Evolutionary conservation across 306 rosid species (phyloP), one percentile per base, ranked within the genome.

Genomic region (Vigna radiata): DNA sequence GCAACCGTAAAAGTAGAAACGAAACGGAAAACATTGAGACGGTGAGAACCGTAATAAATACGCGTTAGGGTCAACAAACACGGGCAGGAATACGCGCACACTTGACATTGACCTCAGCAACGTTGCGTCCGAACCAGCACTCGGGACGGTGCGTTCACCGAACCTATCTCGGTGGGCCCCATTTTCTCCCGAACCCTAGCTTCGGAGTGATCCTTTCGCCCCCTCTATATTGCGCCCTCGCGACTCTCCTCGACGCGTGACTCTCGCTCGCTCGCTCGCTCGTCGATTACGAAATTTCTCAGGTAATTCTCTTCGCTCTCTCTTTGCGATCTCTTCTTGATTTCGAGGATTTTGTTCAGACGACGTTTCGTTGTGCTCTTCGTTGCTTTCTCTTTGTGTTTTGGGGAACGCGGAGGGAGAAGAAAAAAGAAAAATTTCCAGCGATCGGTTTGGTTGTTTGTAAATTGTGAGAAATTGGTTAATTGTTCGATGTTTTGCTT

Each of bases 111-210:
- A 81, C 81, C 68, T 48, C 64, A 36, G 59, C 73, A 70, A 74
- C 62, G 78, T 77, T 77, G 85, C 82, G 85, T 47, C 86, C 85
- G 85, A 83, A 83, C 84, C 87, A 72, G 79, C 76, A 23, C 60
- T 46, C 82, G 5, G 64, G 76, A 82, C 79, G 85, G 85, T 70
- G 85, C 33, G 27, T 70, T 70, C 17, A 29, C 59, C 69, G 2
- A 61, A 81, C 74, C 85, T 62, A 70, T 13, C 44, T 62, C 73
- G 0, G 64, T 58, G 86, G 83, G 82, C 6, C 86, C 83, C 79
- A 56, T 27, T 2, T 47, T 8, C 0, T 2, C 18, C 79, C 86
- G 79, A 82, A 82, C 85, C 82, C 0, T n/a, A 72, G 88, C 83
- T 73, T 85, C 84, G 78, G 81, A 58, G 10, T 25, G 9, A 36